These are phyloP conservation scores for Trematosphaeria pertusa DNA, from an alignment of 2,329 filamentous ascomycete species.

Conservation along the genomic window DNA sequence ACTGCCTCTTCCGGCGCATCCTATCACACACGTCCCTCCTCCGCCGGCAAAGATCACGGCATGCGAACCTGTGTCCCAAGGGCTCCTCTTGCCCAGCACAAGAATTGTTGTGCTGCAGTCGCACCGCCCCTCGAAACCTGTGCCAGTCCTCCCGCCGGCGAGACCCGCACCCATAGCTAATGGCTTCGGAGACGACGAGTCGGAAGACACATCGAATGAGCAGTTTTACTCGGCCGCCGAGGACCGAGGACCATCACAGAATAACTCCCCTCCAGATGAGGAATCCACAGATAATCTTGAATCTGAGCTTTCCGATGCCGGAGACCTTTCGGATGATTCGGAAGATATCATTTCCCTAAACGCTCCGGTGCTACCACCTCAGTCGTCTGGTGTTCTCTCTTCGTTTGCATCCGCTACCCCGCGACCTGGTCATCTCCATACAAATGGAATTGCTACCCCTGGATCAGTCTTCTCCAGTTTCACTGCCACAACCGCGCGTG, in stretches of 20 bases:
- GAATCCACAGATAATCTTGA: constrained; percentile 55
- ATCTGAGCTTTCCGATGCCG: constrained; percentile 69
- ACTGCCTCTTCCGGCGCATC: constrained; percentile 77
- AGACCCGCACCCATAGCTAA: constrained; percentile 63
- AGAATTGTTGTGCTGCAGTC: constrained; percentile 80
- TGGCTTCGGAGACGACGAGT: constrained; percentile 70
- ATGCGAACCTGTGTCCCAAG: constrained; percentile 95
- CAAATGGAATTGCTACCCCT: constrained; percentile 79
- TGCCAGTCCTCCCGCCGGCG: constrained; percentile 50
- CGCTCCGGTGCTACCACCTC: constrained; percentile 78
- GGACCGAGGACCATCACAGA: constrained; percentile 59
- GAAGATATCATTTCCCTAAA: constrained; percentile 93
- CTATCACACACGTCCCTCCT: constrained; percentile 82
- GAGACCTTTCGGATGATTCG: constrained; percentile 86
- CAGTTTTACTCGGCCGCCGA: constrained; percentile 93
- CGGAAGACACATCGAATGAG: constrained; percentile 88
- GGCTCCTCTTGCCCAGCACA: constrained; percentile 76
- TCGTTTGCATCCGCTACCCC: constrained; percentile 83
- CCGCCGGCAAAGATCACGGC: constrained; percentile 87
- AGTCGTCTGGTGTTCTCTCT: constrained; percentile 79
- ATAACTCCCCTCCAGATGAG: constrained; percentile 47
- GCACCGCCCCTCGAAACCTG: constrained; percentile 61
- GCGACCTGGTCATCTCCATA: constrained; percentile 72
- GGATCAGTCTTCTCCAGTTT: constrained; percentile 90
- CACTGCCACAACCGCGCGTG: constrained; percentile 81